Evolutionary conservation across 2,329 filamentous ascomycete species (phyloP), one percentile per base, ranked within the genome.

Genomic region (Aspergillus jensenii): DNA sequence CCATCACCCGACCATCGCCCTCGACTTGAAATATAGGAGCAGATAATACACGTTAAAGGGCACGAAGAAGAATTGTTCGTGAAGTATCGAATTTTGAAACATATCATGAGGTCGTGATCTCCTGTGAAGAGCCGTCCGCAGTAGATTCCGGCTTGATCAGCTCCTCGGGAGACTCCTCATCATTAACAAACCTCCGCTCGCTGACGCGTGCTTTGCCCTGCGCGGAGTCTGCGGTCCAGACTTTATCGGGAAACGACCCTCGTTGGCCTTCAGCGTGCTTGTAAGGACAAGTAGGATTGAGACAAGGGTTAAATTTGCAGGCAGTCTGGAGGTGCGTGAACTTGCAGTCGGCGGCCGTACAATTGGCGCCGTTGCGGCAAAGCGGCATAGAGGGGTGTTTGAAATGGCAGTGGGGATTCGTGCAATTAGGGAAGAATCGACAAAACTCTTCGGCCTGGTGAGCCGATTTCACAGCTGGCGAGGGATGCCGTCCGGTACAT

Each of bases 221-320:
- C 14, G 27, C 19, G n/a, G 46, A 52, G 37, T 82, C 84, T 3
- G 91, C 84, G 17, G 88, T 92, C 93, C 93, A 98, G 27, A 96
- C 91, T 78, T 96, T 97, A 74, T 96, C 91, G 60, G 88, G 85
- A 76, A 92, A 93, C 14, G 84, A 86, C 51, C 90, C 91, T 66
- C 90, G 87, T 79, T 99, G 95, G 12, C 93, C 95, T 55, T 96
- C 91, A 41, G 87, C 89, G 74, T 99, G 95, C 75, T 92, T 92
- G 79, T 91, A 98, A 4, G 87, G 82, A 74, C 95, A 99, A 66
- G 81, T 84, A n/a, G 89, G 85, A 78, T 97, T 97, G 62, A 91
- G 84, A 77, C 95, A 99, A 0, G 93, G 95, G 66, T 87, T 93
- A 78, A 90, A 98, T 72, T 87, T 92, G 87, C 95, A 99, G 74